Percentiles rank a stretch among this genome's conserved stretches.
Conservation (phyloP, 805 yeast species). For the Myxozyma lipomycoides region DNA sequence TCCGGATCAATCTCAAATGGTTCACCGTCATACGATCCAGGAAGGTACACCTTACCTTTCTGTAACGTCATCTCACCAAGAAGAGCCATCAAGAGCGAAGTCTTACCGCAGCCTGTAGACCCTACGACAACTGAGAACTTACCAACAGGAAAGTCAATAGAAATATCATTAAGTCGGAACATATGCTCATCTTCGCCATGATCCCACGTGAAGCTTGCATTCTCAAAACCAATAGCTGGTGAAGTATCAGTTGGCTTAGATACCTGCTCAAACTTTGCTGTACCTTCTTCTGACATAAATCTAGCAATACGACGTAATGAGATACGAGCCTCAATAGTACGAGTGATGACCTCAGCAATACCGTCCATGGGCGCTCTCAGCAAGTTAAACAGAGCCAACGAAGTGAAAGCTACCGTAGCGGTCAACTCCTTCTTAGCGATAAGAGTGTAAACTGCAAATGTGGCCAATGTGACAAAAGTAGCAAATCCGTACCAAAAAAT, state of each 20-base stretch:
- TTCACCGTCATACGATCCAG: constrained; percentile 49
- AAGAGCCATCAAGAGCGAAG: constrained; percentile 74
- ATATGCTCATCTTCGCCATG: constrained; percentile 43
- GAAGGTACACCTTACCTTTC: constrained; percentile 58
- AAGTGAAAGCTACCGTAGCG: constrained; percentile 83
- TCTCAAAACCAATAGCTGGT: constrained; percentile 62
- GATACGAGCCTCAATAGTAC: constrained; percentile 75
- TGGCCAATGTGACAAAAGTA: constrained; percentile 63
- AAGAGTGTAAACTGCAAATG: constrained; percentile 71
- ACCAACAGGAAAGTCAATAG: constrained; percentile 60
- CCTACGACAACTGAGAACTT: constrained; percentile 77
- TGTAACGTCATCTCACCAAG: constrained; percentile 71
- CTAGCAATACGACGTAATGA: constrained; percentile 76
- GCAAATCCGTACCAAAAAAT: constrained; percentile 64
- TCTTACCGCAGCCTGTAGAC: constrained; percentile 85
- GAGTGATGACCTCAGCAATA: constrained; percentile 75
- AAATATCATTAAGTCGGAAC: constrained; percentile 65
- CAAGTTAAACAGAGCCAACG: constrained; percentile 71
- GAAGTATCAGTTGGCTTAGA: constrained; percentile 43
- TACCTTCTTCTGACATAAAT: constrained; percentile 72
- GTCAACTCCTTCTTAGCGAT: constrained; percentile 64
- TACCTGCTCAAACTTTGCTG: constrained; percentile 72
- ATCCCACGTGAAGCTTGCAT: constrained; percentile 75
- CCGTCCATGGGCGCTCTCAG: constrained; percentile 78
- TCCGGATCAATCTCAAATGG: constrained; percentile 51